phyloP scores from a whole-genome alignment of 331 rosid genomes.

The Arachis monticola region DNA sequence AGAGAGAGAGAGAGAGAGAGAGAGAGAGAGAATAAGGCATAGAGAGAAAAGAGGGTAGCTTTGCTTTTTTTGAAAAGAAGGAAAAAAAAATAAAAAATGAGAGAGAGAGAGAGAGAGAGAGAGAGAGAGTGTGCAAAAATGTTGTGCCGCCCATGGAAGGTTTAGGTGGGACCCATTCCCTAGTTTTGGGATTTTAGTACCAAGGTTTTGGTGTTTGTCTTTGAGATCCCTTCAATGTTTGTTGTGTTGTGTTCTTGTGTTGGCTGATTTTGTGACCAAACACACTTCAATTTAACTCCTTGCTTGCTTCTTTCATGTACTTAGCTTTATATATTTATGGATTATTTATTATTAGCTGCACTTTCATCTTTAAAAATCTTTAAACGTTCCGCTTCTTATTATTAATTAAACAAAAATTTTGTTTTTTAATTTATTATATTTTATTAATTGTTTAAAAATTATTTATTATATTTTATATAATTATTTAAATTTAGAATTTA shows the following conservation, averaged over 20 bases:
- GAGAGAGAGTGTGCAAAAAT: neutral
- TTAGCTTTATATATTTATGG: neutral
- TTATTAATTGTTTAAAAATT: too few species aligned
- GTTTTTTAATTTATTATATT: too few species aligned
- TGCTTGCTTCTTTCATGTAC: too few species aligned
- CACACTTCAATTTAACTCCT: constrained; percentile 16
- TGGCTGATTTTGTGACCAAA: neutral
- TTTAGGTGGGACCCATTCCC: neutral
- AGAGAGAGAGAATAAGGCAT: constrained; percentile 33
- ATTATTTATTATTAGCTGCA: too few species aligned
- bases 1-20: constrained; percentile 25
- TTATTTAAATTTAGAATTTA: too few species aligned
- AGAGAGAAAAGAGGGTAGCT: constrained; percentile 41
- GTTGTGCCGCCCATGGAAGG: constrained; percentile 49
- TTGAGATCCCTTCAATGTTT: neutral
- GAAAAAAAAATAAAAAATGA: neutral
- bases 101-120: neutral
- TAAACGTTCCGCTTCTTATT: too few species aligned
- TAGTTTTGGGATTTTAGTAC: constrained; percentile 24
- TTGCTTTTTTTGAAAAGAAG: constrained; percentile 58
- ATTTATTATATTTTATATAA: too few species aligned
- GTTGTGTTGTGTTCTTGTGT: constrained; percentile 4
- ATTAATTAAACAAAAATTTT: too few species aligned
- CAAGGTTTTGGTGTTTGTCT: constrained; percentile 23
- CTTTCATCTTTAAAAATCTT: too few species aligned